Conservation (phyloP, 441 rosid species). For the Pelargonium cotyledonis region DNA sequence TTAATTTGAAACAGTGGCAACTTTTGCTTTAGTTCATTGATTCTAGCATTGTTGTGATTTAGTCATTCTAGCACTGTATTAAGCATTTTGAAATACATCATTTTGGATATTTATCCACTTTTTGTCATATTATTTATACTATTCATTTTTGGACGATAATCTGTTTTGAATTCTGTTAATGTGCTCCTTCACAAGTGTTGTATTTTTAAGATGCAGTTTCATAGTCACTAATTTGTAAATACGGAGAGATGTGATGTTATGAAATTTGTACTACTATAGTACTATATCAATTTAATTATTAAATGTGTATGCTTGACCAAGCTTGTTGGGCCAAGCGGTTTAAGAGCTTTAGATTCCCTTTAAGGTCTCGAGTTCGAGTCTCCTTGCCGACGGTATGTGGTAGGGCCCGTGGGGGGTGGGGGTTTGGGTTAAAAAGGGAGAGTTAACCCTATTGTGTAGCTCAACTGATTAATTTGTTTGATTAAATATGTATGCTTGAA, state of each 20-base stretch:
- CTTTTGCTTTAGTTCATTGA: background rate
- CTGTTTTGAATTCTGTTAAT: background rate
- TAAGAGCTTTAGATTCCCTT: no score
- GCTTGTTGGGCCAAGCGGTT: no score
- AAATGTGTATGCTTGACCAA: background rate
- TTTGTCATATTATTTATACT: background rate
- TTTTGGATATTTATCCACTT: background rate
- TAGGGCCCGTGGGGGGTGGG: no score
- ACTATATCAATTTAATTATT: background rate
- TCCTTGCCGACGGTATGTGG: no score
- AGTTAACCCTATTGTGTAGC: no score
- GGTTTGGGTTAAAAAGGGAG: no score
- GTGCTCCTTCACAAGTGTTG: background rate
- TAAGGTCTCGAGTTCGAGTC: no score
- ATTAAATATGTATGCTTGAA: background rate
- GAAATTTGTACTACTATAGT: background rate
- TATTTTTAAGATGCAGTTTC: background rate
- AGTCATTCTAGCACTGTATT: background rate
- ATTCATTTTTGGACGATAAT: background rate
- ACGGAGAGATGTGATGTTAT: background rate
- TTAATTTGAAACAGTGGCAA: constrained; percentile 1
- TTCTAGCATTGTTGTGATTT: background rate
- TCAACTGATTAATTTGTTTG: no score
- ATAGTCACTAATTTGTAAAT: background rate
- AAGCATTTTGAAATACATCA: no score